phyloP scores from a whole-genome alignment of 208 protist species.

The Acanthamoeba polyphaga region DNA sequence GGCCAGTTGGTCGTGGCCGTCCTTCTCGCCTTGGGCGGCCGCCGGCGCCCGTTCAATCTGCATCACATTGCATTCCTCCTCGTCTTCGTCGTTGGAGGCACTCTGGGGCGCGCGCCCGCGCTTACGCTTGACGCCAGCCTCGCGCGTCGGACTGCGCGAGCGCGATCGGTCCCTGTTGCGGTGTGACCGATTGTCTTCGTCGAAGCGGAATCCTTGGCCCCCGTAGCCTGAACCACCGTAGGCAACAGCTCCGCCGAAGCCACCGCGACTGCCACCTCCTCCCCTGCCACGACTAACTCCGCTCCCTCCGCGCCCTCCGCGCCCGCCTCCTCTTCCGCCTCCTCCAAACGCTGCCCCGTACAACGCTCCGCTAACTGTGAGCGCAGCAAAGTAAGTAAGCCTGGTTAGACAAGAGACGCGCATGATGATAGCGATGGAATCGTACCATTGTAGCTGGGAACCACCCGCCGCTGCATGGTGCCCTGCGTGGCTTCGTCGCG shows the following conservation, averaged over 20 bases:
- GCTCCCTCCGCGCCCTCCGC: neutral
- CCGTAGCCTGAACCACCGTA: too few relatives aligned
- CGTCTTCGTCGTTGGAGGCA: neutral
- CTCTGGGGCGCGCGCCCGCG: neutral
- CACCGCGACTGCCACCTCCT: neutral
- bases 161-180: neutral
- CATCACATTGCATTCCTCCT: neutral
- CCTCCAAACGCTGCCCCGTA: too few relatives aligned
- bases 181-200: neutral
- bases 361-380: neutral
- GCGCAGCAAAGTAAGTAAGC: neutral
- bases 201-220: neutral
- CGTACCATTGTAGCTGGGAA: neutral
- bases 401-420: neutral
- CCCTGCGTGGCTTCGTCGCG: constrained; percentile 25
- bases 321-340: neutral
- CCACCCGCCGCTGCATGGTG: constrained; percentile 22
- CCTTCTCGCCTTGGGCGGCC: neutral
- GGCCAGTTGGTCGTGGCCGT: neutral
- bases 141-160: neutral
- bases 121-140: neutral
- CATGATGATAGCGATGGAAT: neutral
- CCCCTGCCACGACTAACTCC: neutral
- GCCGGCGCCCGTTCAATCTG: neutral
- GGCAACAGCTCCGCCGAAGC: neutral